Evolutionary conservation across 441 rosid species (phyloP).

Genomic region (Eutrema salsugineum): DNA sequence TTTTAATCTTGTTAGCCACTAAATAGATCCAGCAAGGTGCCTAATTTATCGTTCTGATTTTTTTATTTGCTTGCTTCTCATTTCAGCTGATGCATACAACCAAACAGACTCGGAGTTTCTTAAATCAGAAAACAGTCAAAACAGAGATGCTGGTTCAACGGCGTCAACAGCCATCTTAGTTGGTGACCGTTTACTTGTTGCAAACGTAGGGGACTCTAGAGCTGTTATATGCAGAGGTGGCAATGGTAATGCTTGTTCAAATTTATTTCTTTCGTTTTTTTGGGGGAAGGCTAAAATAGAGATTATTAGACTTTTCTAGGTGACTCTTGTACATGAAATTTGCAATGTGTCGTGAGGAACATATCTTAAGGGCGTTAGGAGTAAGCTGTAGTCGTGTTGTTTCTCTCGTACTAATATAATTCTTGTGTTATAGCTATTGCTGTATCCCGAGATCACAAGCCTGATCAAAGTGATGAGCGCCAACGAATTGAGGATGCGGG

Average conservation of each 20-base stretch:
- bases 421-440: slow-evolving; percentile 62
- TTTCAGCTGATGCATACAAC: slow-evolving; percentile 86
- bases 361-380: background rate
- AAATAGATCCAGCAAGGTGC: background rate
- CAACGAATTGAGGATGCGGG: slow-evolving; percentile 97
- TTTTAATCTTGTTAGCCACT: background rate
- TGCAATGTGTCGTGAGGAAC: background rate
- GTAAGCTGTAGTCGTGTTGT: background rate
- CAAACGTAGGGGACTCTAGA: slow-evolving; percentile 99
- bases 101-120: slow-evolving; percentile 92
- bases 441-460: slow-evolving; percentile 98
- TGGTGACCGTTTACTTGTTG: slow-evolving; percentile 94
- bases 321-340: background rate
- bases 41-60: slow-evolving; percentile 15
- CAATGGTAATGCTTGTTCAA: slow-evolving; percentile 50
- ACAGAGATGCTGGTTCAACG: slow-evolving; percentile 99
- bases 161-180: slow-evolving; percentile 98
- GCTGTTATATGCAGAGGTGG: slow-evolving; percentile 98
- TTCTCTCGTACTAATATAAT: background rate
- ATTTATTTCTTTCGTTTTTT: background rate
- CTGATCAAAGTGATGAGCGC: slow-evolving; percentile 95
- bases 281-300: background rate
- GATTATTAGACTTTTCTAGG: background rate
- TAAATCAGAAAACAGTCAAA: slow-evolving; percentile 84
- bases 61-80: slow-evolving; percentile 13